Percentiles rank a stretch among this genome's conserved stretches.
Conservation (phyloP, 1,139 yeast species). For the Lodderomyces oxycetoniae region DNA sequence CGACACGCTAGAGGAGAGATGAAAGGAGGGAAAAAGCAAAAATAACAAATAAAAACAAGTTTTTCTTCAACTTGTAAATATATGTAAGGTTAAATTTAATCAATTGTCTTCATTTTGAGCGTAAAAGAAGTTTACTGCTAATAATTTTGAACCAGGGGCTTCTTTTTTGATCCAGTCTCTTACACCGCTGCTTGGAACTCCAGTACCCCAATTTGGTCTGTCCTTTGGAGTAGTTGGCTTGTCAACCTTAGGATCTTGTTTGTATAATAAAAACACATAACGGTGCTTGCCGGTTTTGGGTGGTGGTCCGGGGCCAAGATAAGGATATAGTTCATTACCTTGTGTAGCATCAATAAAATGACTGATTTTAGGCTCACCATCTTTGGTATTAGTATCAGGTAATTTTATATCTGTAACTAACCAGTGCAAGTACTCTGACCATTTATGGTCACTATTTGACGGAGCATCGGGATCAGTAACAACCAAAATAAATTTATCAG, state of each 20-base stretch:
- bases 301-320: constrained; percentile 84
- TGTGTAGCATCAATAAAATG: constrained; percentile 35
- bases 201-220: constrained; percentile 85
- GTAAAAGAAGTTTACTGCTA: constrained; percentile 75
- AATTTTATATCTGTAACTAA: constrained; percentile 60
- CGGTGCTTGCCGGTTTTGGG: constrained; percentile 77
- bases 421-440: constrained; percentile 87
- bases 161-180: constrained; percentile 64
- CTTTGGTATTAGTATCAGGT: constrained; percentile 23
- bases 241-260: constrained; percentile 46
- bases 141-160: constrained; percentile 55
- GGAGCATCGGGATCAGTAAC: constrained; percentile 96
- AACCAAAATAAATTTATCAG: constrained; percentile 66
- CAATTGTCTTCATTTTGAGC: constrained; percentile 58
- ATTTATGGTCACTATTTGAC: constrained; percentile 69
- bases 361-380: constrained; percentile 28
- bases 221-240: constrained; percentile 43
- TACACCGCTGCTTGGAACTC: constrained; percentile 69
- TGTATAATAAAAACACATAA: constrained; percentile 69
- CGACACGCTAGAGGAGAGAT: no score
- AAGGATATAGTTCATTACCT: constrained; percentile 38
- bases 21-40: no score
- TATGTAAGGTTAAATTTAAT: constrained; percentile 4
- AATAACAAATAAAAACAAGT: constrained; percentile 1
- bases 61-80: no score